phyloP scores from a whole-genome alignment of 116 monocot genomes.

The Iris pallida region DNA sequence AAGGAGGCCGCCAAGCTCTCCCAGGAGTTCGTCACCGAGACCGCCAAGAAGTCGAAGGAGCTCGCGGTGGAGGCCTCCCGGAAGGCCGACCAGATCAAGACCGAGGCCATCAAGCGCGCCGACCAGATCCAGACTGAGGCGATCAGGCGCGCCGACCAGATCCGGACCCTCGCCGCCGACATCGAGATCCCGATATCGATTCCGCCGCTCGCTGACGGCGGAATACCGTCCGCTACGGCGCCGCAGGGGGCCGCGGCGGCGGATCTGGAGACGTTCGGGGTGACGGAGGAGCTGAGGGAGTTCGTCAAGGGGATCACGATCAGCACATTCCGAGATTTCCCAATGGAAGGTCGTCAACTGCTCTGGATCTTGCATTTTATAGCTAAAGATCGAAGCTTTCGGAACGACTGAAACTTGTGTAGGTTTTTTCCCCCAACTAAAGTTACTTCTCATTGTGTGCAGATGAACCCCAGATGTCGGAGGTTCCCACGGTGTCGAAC shows the following conservation, averaged over 20 bases:
- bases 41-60: conserved; percentile 66
- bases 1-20: conserved; percentile 54
- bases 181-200: conserved; percentile 36
- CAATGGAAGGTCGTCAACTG: conserved; percentile 60
- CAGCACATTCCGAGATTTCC: conserved; percentile 82
- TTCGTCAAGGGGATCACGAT: conserved; percentile 87
- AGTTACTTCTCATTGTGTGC: neutral
- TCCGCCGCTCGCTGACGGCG: conserved; percentile 1
- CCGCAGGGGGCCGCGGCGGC: neutral
- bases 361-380: neutral
- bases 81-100: conserved; percentile 54
- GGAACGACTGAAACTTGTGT: too few species aligned
- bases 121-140: conserved; percentile 54
- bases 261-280: conserved; percentile 69
- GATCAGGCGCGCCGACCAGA: conserved; percentile 53
- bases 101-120: conserved; percentile 72
- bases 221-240: conserved; percentile 4
- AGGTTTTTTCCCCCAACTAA: too few species aligned
- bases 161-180: conserved; percentile 61
- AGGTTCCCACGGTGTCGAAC: conserved; percentile 66
- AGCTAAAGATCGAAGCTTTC: neutral
- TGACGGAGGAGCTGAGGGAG: conserved; percentile 89
- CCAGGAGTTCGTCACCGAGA: conserved; percentile 69
- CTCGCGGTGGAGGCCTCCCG: conserved; percentile 72
- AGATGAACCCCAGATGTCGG: conserved; percentile 73